Conservation (phyloP, 1,139 yeast genomes). For the Yamadazyma kanchanaburiensis region DNA sequence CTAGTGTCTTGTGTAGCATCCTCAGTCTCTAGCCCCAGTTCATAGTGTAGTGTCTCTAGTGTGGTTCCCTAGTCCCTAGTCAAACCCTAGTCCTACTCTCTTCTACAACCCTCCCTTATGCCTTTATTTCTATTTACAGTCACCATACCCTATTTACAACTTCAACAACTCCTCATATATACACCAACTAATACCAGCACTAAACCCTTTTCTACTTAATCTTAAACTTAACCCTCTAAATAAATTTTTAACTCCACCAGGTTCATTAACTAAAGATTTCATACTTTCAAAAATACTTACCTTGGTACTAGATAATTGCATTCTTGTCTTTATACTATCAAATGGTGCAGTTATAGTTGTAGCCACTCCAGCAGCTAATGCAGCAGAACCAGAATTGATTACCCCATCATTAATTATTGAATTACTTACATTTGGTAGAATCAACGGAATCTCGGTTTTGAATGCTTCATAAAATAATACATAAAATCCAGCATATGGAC, state of each 20-base stretch:
- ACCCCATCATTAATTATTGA: conserved; percentile 38
- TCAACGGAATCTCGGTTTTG: conserved; percentile 30
- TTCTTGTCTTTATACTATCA: conserved; percentile 88
- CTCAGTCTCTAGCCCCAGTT: no score
- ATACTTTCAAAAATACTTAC: conserved; percentile 26
- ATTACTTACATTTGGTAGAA: background rate
- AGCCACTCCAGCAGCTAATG: conserved; percentile 72
- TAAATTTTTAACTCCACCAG: conserved; percentile 58
- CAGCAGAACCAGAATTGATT: conserved; percentile 69
- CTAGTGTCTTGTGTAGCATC: no score
- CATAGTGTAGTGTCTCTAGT: no score
- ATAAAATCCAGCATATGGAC: conserved; percentile 94
- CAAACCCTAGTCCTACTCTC: no score
- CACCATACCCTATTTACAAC: no score
- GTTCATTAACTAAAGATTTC: conserved; percentile 39
- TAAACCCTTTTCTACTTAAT: conserved; percentile 77
- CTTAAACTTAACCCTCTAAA: conserved; percentile 85
- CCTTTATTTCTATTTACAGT: conserved; percentile 3
- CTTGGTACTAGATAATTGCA: conserved; percentile 52
- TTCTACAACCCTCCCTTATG: no score
- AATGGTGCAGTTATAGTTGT: conserved; percentile 92
- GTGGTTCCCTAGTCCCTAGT: no score
- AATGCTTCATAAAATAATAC: conserved; percentile 78
- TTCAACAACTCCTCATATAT: conserved; percentile 83
- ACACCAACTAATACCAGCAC: conserved; percentile 97